Conservation (phyloP, 192 early-diverging fungal genomes). For the Entomortierella parvispora region DNA sequence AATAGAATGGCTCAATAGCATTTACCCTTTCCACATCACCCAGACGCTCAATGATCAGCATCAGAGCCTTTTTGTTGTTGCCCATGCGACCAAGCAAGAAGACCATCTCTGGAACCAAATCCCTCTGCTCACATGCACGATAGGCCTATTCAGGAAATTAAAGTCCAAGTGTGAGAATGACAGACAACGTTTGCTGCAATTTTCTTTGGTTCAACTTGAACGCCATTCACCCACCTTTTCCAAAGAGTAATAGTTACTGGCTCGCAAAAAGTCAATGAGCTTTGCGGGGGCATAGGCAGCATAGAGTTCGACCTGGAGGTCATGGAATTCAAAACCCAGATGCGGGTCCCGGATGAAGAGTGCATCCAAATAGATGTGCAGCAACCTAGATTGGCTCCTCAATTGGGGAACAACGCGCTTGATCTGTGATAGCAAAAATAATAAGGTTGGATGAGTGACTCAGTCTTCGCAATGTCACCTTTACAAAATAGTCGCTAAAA, state of each 20-base stretch:
- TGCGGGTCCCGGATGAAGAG: constrained; percentile 79
- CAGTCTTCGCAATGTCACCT: no score
- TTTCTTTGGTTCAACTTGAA: no score
- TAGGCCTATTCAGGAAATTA: constrained; percentile 68
- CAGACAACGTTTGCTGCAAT: no score
- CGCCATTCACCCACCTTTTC: constrained; percentile 64
- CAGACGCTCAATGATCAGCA: constrained; percentile 92
- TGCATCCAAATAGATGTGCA: constrained; percentile 94
- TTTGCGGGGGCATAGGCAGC: constrained; percentile 84
- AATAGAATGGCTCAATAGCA: constrained; percentile 3
- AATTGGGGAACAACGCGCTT: constrained; percentile 79
- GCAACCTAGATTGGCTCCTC: constrained; percentile 58
- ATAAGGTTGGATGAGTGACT: not conserved
- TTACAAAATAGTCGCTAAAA: no score
- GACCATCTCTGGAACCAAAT: constrained; percentile 97
- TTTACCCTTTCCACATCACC: constrained; percentile 86
- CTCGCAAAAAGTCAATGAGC: constrained; percentile 86
- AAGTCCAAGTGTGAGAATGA: no score
- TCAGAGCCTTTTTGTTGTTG: constrained; percentile 90
- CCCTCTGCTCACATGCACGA: constrained; percentile 82
- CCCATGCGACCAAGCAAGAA: constrained; percentile 98
- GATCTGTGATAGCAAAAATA: constrained; percentile 49
- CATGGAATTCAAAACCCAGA: constrained; percentile 76
- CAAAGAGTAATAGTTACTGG: constrained; percentile 80
- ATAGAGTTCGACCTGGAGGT: constrained; percentile 89